Evolutionary conservation across 345 rosid species (phyloP).

Genomic region (Noccaea bulbosa): DNA sequence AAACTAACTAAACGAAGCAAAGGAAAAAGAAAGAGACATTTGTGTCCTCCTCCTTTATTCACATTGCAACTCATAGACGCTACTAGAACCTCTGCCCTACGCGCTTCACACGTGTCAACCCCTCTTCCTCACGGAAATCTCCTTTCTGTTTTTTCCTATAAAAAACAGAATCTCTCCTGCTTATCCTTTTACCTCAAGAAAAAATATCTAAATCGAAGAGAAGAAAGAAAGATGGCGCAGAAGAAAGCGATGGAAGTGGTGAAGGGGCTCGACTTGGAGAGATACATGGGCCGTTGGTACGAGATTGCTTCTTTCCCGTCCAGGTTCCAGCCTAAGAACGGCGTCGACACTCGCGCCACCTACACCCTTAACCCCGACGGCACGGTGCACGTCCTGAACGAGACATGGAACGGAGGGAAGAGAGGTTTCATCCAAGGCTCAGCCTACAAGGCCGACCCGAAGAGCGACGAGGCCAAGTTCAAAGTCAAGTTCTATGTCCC

Average conservation of each 20-base stretch:
- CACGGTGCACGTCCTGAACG: constrained; percentile 75
- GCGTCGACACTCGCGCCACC: constrained; percentile 81
- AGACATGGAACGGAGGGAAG: constrained; percentile 79
- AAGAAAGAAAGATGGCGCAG: constrained; percentile 39
- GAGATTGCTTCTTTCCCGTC: constrained; percentile 93
- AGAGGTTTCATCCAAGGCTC: constrained; percentile 65
- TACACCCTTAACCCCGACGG: constrained; percentile 76
- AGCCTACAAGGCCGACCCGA: constrained; percentile 78
- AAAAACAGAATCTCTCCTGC: neutral
- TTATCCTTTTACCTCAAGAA: constrained; percentile 16
- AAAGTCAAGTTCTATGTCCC: constrained; percentile 90
- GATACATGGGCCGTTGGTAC: constrained; percentile 95
- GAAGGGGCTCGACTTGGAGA: constrained; percentile 60
- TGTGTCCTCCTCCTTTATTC: constrained; percentile 18
- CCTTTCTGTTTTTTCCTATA: constrained; percentile 2
- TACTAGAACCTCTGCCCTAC: constrained; percentile 39
- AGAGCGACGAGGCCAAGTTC: constrained; percentile 84
- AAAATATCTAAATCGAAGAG: constrained; percentile 32
- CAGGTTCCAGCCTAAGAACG: constrained; percentile 72
- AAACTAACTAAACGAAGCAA: neutral
- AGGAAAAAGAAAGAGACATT: constrained; percentile 7
- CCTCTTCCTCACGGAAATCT: constrained; percentile 40
- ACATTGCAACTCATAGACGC: constrained; percentile 22
- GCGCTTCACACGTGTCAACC: constrained; percentile 42
- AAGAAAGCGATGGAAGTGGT: constrained; percentile 76